Base-by-base conservation (phyloP, 441 rosid species). In the Gossypium schwendimanii region DNA sequence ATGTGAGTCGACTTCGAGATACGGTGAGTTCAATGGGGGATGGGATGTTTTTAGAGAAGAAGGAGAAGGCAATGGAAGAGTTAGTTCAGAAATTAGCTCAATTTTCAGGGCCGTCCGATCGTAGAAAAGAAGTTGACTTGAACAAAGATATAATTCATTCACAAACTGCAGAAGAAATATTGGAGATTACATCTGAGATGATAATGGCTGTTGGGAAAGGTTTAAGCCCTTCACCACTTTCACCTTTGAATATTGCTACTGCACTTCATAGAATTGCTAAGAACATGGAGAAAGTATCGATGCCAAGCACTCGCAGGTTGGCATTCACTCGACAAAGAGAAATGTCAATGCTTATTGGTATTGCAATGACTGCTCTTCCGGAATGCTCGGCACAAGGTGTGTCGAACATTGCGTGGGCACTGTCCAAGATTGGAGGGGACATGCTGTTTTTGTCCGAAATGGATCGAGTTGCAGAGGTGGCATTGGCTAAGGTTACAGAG, bases 381-480 rank as follows among this genome's bases (percentile, higher is more conserved):
- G 93, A 91, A 60, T 92, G 98, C 84, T 91, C 98, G 1, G 93
- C 91, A 69, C 99, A 92, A 85, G 99, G 98, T 28, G 76, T 94
- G 76, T 92, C 99, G 2, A 94, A 94, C 75, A 91, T 94, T 68
- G 84, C 96, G 0, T 91, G 99, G 99, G 99, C 98, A 6, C 76
- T 94, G 77, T 87, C 97, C 60, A 92, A 94, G 83, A 89, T 92
- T 44, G 98, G 99, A 2, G 94, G 97, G 39, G 98, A 94, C 68
- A 81, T 88, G 60, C 91, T 92, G 69, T 94, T 89, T 82, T 72
- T 91, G 76, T 91, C 99, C 1, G 99, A 92, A 81, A 94, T 94
- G 96, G 99, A 94, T 83, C 82, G 99, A 83, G 84, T 94, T 68
- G 98, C 94, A 3, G 98, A 92, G 85, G 96, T 92, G 66, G 92